Percentiles rank a stretch among this genome's conserved stretches.
Evolutionary conservation across 1,284 basidiomycete genomes (phyloP).

Genomic region (Sanghuangporus sanghuang): DNA sequence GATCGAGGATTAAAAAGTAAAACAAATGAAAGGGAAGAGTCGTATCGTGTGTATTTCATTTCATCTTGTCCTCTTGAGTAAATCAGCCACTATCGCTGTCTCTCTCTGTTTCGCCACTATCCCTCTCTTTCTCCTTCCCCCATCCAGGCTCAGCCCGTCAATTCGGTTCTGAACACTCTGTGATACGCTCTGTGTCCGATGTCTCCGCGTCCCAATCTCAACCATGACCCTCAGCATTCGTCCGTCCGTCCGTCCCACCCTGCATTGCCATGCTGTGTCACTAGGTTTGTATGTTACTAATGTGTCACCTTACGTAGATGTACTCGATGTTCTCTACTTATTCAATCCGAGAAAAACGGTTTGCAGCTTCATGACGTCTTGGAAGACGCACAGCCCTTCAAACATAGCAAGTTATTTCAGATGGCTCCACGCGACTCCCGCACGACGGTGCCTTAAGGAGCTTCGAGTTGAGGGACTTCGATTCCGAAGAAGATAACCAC

Average conservation of each 20-base stretch:
- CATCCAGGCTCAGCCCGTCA: background rate
- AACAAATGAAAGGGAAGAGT: too few relatives aligned
- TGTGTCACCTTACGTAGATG: background rate
- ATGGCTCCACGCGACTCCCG: background rate
- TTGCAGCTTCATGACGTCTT: background rate
- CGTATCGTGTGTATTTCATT: too few relatives aligned
- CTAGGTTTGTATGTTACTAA: background rate
- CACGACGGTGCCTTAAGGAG: background rate
- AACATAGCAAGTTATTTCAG: background rate
- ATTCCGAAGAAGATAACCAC: too few relatives aligned
- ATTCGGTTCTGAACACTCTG: background rate
- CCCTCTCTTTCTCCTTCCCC: background rate
- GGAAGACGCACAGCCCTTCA: background rate
- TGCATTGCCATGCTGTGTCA: background rate
- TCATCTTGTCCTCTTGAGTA: background rate
- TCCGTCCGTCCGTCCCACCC: background rate
- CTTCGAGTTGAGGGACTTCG: background rate
- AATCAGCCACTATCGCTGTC: background rate
- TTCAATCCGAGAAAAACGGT: background rate
- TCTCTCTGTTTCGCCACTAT: background rate
- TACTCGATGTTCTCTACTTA: background rate
- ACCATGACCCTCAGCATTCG: background rate
- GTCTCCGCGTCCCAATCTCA: background rate
- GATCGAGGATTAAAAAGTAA: slow-evolving; percentile 38
- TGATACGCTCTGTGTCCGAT: background rate